Base-by-base conservation (phyloP, 106 monocot genomes). In the Hemerocallis citrina region DNA sequence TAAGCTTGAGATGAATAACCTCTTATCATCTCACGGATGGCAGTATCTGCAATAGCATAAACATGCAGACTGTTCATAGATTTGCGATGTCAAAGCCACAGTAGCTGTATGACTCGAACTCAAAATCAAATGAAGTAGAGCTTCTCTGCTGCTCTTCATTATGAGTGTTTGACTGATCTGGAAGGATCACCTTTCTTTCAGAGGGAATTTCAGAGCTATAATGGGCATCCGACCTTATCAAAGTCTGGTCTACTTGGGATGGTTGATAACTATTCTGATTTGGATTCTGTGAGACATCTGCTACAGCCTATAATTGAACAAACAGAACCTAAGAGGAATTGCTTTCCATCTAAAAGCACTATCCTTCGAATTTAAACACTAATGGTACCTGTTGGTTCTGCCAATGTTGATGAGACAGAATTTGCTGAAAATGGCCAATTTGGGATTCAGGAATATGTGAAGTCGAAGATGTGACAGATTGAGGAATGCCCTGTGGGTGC, bases 1-100 rank as follows among this genome's bases (percentile, higher is more conserved):
- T n/a, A 65, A 74, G 43, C 41, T 21, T 47, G 45, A 42, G 41
- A 7, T n/a, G 20, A 25, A 63, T 69, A 56, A 95, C 95, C 95
- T 84, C 95, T 75, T 66, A 83, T 91, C 95, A 96, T 96, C 76
- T 96, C 90, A 57, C 91, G 80, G 22, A 96, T 81, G 6, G 95
- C 95, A 34, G 86, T 84, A 84, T 96, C 95, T 69, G 95, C 81
- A 52, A 96, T 87, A 31, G 86, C 95, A 84, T 96, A 96, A 34
- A 96, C 95, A 77, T 96, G 95, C 51, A 90, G 95, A 50, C 59
- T 81, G 36, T 81, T 84, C 55, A 72, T 72, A 55, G 81, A 54
- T 72, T 87, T 90, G 5, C 72, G 46, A n/a, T n/a, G n/a, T n/a
- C n/a, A n/a, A n/a, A n/a, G n/a, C n/a, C n/a, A n/a, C n/a, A n/a